A percentile compares a stretch with the other conserved stretches of the same genome.
phyloP scores from a whole-genome alignment of 805 yeast species.

The Priceomyces castillae region DNA sequence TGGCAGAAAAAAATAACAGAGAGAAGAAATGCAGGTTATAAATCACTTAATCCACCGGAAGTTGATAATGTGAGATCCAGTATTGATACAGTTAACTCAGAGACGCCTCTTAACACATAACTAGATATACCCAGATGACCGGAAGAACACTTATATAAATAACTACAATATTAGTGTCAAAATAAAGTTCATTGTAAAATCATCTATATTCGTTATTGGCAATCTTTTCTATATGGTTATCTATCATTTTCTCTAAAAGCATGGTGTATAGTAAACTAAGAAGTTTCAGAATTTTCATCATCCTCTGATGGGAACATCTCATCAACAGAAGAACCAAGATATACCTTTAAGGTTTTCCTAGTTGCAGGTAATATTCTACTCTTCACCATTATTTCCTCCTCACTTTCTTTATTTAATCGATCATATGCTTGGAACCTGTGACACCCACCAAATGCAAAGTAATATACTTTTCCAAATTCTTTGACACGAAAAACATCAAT shows the following conservation, averaged over 20 bases:
- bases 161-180: too few species aligned
- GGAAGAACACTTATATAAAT: too few species aligned
- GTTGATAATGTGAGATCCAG: conserved; percentile 15
- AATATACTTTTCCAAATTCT: conserved; percentile 57
- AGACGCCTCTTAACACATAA: conserved; percentile 20
- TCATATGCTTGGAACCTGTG: conserved; percentile 89
- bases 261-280: background rate
- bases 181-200: too few species aligned
- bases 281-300: background rate
- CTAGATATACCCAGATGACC: background rate
- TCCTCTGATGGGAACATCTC: conserved; percentile 34
- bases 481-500: conserved; percentile 71
- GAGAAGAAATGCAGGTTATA: conserved; percentile 13
- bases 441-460: conserved; percentile 89
- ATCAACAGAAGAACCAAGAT: conserved; percentile 69
- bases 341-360: conserved; percentile 59
- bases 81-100: conserved; percentile 26
- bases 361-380: conserved; percentile 78
- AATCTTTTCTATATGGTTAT: too few species aligned
- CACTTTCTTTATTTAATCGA: conserved; percentile 36
- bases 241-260: background rate
- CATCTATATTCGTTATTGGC: too few species aligned
- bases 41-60: background rate
- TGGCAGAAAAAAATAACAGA: conserved; percentile 40
- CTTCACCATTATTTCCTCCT: conserved; percentile 48